Base-by-base conservation (phyloP, 2,329 filamentous ascomycete species). In the Proliferodiscus dingleyae region DNA sequence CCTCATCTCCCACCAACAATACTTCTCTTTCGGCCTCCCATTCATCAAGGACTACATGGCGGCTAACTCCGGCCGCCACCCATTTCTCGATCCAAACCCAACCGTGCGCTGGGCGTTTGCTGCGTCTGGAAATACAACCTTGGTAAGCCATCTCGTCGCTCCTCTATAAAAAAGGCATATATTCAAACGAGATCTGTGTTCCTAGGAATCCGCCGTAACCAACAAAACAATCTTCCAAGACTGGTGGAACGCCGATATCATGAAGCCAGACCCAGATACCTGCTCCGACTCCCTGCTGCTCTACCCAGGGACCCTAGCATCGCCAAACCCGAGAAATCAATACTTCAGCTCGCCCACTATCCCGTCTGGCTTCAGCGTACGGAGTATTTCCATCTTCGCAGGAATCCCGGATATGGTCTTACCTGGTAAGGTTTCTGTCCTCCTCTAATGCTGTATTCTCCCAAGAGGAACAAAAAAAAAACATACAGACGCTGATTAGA, bases 211-310 rank as follows among this genome's bases (percentile, higher is more conserved):
- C n/a, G 76, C 71, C 3, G 61, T 74, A 5, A 55, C 63, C 4
- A 75, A 77, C 56, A 77, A 77, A 51, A 74, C 73, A 0, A 53
- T 64, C n/a, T 72, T 72, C 54, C 67, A 66, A 59, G 55, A 66
- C 37, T 71, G 68, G 65, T 74, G 76, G 56, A 70, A 71, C 37
- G 59, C 52, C 23, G 62, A 70, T 5, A 65, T 78, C 5, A 64
- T 78, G 16, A 55, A 65, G 0, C 58, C 67, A 0, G 65, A 69
- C 15, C 34, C 59, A 0, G 46, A 67, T 22, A 70, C 69, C 1
- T 80, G 77, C 60, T 75, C 72, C 3, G 66, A 72, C 5, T 69
- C 65, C 18, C 48, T 80, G 0, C 49, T 77, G 15, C 58, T 80
- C 11, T 78, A 79, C 49, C 62, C 71, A 1, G 71, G 68, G 15